These are phyloP conservation scores for Cytospora mali DNA, from an alignment of 2,329 filamentous ascomycete species.

Conservation along the genomic window DNA sequence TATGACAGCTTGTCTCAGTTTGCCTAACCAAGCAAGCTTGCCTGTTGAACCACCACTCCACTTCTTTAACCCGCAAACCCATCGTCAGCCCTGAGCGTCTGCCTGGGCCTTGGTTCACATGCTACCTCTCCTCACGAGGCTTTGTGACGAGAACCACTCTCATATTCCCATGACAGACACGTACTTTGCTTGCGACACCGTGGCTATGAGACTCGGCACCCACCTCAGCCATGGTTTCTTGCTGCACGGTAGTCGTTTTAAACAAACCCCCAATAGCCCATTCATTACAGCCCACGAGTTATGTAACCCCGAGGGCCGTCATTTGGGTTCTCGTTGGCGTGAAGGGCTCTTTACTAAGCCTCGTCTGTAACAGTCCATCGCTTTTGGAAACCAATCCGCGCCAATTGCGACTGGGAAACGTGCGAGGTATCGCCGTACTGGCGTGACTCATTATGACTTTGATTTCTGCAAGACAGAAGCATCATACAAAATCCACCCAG, in stretches of 20 bases:
- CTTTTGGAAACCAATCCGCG: background rate
- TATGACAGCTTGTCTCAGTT: slow-evolving; percentile 9
- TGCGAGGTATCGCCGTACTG: background rate
- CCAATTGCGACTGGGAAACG: background rate
- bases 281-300: background rate
- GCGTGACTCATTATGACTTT: slow-evolving; percentile 2
- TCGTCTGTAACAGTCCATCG: background rate
- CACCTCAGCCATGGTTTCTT: background rate
- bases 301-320: background rate
- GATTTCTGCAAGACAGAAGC: background rate
- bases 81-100: slow-evolving; percentile 12
- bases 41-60: background rate
- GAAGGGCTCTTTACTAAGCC: background rate
- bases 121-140: background rate
- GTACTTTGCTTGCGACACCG: background rate
- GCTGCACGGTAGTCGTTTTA: background rate
- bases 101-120: slow-evolving; percentile 4
- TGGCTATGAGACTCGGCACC: background rate
- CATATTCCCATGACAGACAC: background rate
- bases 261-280: background rate
- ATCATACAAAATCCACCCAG: slow-evolving; percentile 2
- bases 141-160: background rate
- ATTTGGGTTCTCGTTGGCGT: background rate
- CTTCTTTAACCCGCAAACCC: background rate
- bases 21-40: slow-evolving; percentile 4